These are phyloP conservation scores for Mimosa bimucronata DNA, from an alignment of 306 rosid genomes.

Conservation along the genomic window DNA sequence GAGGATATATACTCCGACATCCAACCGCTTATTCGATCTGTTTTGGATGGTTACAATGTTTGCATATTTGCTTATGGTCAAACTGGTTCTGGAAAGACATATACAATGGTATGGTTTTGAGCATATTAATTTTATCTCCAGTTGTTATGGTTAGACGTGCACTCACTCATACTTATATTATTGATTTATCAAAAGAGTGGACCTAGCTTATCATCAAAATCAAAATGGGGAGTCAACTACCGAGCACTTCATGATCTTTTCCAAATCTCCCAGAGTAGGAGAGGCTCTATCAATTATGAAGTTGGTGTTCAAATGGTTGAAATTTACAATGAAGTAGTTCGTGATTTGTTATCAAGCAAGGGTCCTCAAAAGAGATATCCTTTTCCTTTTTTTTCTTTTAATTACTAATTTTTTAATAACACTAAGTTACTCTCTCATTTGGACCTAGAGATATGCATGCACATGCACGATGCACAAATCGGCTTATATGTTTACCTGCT, in stretches of 20 bases:
- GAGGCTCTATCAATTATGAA: constrained; percentile 61
- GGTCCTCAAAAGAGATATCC: constrained; percentile 78
- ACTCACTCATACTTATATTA: constrained; percentile 2
- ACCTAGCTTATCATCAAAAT: constrained; percentile 55
- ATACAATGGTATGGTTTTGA: constrained; percentile 60
- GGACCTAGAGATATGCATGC: background rate
- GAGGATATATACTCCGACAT: constrained; percentile 72
- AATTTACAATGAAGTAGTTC: constrained; percentile 81
- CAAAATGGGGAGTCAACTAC: constrained; percentile 78
- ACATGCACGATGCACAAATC: background rate
- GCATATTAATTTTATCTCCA: constrained; percentile 10
- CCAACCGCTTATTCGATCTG: constrained; percentile 66
- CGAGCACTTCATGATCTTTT: constrained; percentile 76
- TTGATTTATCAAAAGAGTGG: constrained; percentile 53
- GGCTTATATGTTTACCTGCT: background rate
- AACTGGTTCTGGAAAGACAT: constrained; percentile 81
- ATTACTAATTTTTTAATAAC: background rate
- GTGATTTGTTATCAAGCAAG: constrained; percentile 62
- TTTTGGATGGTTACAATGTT: constrained; percentile 75
- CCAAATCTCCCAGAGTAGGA: constrained; percentile 67
- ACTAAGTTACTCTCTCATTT: background rate
- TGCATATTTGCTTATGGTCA: constrained; percentile 87
- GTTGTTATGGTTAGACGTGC: background rate
- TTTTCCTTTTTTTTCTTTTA: constrained; percentile 1
- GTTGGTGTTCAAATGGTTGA: constrained; percentile 71